phyloP scores from a whole-genome alignment of 2,329 filamentous ascomycete species.

The Raffaelea ambrosiae region DNA sequence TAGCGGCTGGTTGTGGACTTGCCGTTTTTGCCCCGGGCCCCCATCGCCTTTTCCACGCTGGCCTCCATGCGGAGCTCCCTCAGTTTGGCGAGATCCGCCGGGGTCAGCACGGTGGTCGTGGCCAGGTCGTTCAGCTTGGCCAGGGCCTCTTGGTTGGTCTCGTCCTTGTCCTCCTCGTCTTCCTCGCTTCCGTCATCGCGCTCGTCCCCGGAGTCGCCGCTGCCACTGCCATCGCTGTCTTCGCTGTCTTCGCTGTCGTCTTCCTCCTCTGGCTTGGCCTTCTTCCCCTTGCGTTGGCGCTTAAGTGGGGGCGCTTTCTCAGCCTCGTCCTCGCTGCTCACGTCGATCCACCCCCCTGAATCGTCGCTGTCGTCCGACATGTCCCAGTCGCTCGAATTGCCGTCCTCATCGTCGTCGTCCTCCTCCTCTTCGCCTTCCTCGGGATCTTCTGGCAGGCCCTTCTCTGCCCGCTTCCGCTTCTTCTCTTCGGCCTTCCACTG shows the following conservation, averaged over 20 bases:
- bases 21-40: slow-evolving; percentile 13
- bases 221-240: slow-evolving; percentile 14
- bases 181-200: slow-evolving; percentile 24
- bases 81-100: slow-evolving; percentile 91
- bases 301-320: slow-evolving; percentile 63
- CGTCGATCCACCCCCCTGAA: slow-evolving; percentile 89
- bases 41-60: slow-evolving; percentile 57
- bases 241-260: slow-evolving; percentile 34
- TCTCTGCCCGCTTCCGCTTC: slow-evolving; percentile 58
- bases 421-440: slow-evolving; percentile 54
- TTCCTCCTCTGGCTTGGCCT: slow-evolving; percentile 22
- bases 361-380: slow-evolving; percentile 55
- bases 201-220: slow-evolving; percentile 16
- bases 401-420: slow-evolving; percentile 46
- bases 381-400: slow-evolving; percentile 52
- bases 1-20: slow-evolving; percentile 27
- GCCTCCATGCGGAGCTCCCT: slow-evolving; percentile 74
- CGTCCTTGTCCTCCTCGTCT: slow-evolving; percentile 48
- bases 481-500: slow-evolving; percentile 91
- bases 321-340: slow-evolving; percentile 75
- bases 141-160: slow-evolving; percentile 35
- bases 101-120: slow-evolving; percentile 90
- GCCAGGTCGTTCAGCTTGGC: slow-evolving; percentile 60
- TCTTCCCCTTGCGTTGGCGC: slow-evolving; percentile 37
- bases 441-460: slow-evolving; percentile 43